Conservation (phyloP, 2,329 filamentous ascomycete species). For the Exophiala xenobiotica region DNA sequence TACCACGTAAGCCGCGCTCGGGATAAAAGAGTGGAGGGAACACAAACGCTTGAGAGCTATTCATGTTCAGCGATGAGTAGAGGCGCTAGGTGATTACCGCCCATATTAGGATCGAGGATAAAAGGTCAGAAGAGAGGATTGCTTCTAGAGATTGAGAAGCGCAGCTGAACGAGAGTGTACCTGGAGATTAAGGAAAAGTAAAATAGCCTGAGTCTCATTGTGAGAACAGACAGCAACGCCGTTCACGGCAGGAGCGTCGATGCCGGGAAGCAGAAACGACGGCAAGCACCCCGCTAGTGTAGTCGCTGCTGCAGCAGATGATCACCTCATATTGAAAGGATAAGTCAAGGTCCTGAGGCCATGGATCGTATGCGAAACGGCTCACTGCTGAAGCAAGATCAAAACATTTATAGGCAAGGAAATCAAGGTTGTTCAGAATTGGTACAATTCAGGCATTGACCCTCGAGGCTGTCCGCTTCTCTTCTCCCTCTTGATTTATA, state of each 20-base stretch:
- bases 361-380: neutral
- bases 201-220: neutral
- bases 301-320: too few relatives aligned
- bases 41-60: constrained; percentile 18
- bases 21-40: neutral
- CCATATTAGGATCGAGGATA: constrained; percentile 11
- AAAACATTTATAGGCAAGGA: constrained; percentile 4
- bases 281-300: too few relatives aligned
- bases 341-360: too few relatives aligned
- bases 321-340: too few relatives aligned
- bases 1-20: constrained; percentile 2
- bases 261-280: too few relatives aligned
- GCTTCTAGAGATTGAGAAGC: too few relatives aligned
- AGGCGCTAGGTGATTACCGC: constrained; percentile 10
- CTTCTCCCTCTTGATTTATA: constrained; percentile 28
- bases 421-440: neutral
- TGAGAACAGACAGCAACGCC: too few relatives aligned
- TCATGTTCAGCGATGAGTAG: constrained; percentile 20
- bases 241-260: too few relatives aligned
- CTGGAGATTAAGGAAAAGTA: neutral
- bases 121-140: neutral
- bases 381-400: neutral
- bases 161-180: neutral
- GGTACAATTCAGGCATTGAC: constrained; percentile 6
- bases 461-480: constrained; percentile 10